Base-by-base conservation (phyloP, 1,139 yeast genomes). In the Candida gigantensis region DNA sequence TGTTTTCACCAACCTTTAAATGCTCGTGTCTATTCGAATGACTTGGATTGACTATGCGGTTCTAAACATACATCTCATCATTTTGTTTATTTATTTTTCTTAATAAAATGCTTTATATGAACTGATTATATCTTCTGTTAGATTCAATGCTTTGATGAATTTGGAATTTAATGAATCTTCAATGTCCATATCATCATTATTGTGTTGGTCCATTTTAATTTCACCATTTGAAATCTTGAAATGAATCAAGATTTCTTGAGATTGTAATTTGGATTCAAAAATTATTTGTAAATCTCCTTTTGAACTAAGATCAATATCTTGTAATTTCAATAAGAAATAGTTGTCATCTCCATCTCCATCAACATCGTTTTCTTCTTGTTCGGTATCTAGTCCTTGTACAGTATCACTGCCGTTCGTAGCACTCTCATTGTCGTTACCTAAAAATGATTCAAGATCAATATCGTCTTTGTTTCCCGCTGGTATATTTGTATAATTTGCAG, bases 41-140 rank as follows among this genome's bases (percentile, higher is more conserved):
- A 38, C 42, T 51, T 67, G 68, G 68, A 59, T 57, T 61, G 68
- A 67, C 78, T 71, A 73, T 78, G 86, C 85, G 83, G 87, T 74
- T 78, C 82, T 31, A 28, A 35, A 35, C 28, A 31, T 27, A 25
- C 34, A 21, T 29, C 40, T 27, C 21, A 36, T 29, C 23, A 40
- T 36, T 39, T 34, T 36, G 34, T 35, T 28, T 30, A 33, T 13
- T 28, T 34, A 32, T 43, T 78, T 56, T 51, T 24, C 21, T 24
- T 43, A 44, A 35, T 36, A 42, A n/a, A 40, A 27, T 13, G 43
- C 28, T 23, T 32, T 40, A 30, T 33, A 39, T 30, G 47, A 38
- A 28, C 32, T 37, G 11, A 42, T 28, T n/a, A 68, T 36, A 44
- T 67, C 67, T 45, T 69, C 74, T 2, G 69, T 58, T 4, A 60